These are phyloP conservation scores for Sclerotinia glacialis DNA, from an alignment of 2,329 filamentous ascomycete species.

Conservation along the genomic window DNA sequence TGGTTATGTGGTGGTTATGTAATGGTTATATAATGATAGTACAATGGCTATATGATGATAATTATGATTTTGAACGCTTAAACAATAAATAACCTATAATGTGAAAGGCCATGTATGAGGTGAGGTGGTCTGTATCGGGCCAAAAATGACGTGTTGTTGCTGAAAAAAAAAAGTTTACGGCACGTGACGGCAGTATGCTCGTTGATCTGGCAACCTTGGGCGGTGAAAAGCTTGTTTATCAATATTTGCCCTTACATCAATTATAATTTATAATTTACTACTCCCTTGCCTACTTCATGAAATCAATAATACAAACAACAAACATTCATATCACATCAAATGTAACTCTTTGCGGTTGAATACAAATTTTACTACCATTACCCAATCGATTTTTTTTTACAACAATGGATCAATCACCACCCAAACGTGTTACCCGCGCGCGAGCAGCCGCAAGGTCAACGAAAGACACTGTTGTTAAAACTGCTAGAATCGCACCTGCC, in stretches of 20 bases:
- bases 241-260: slow-evolving; percentile 12
- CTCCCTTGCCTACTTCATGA: background rate
- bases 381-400: background rate
- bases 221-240: slow-evolving; percentile 11
- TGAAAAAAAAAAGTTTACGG: accelerated
- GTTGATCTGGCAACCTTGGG: slow-evolving; percentile 4
- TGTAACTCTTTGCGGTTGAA: background rate
- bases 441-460: slow-evolving; percentile 45
- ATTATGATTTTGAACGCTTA: no score
- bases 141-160: background rate
- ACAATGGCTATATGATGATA: no score
- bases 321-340: slow-evolving; percentile 2
- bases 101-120: no score
- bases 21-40: no score
- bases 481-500: slow-evolving; percentile 49
- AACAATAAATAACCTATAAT: no score
- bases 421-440: slow-evolving; percentile 58
- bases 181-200: background rate
- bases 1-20: no score
- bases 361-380: background rate
- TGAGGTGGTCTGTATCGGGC: background rate
- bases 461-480: slow-evolving; percentile 43
- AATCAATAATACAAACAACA: background rate
- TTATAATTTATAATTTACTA: background rate
- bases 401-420: slow-evolving; percentile 53